These are phyloP conservation scores for Verticillium isaacii DNA, from an alignment of 2,329 filamentous ascomycete genomes.

Conservation along the genomic window DNA sequence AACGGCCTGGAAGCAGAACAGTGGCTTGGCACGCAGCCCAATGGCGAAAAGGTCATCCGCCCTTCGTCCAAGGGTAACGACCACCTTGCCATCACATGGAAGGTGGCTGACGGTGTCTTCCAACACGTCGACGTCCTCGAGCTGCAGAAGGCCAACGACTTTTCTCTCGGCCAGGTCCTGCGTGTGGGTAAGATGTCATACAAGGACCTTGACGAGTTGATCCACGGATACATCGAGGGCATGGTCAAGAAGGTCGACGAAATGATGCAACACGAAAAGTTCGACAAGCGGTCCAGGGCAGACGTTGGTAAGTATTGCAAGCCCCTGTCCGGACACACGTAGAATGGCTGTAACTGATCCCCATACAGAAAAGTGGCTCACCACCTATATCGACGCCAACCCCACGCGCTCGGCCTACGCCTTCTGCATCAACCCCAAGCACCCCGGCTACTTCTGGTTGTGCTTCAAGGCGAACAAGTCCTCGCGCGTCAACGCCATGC, in stretches of 20 bases:
- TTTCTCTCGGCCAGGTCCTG: constrained; percentile 81
- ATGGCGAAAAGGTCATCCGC: constrained; percentile 89
- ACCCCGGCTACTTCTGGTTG: constrained; percentile 90
- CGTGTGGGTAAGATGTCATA: constrained; percentile 90
- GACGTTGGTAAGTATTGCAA: constrained; percentile 64
- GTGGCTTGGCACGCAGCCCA: constrained; percentile 78
- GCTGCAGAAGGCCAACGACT: constrained; percentile 94
- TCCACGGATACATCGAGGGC: constrained; percentile 93
- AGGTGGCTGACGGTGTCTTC: constrained; percentile 92
- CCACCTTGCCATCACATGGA: constrained; percentile 96
- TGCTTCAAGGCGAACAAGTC: constrained; percentile 89
- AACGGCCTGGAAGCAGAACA: constrained; percentile 91
- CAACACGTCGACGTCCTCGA: constrained; percentile 97
- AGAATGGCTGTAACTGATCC: background rate
- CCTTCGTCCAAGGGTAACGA: constrained; percentile 94
- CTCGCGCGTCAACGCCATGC: constrained; percentile 71
- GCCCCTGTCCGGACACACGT: background rate
- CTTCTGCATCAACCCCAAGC: constrained; percentile 89
- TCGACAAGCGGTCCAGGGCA: constrained; percentile 62
- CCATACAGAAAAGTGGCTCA: constrained; percentile 80
- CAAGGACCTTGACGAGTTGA: constrained; percentile 93
- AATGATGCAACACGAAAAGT: constrained; percentile 92
- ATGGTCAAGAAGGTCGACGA: constrained; percentile 98
- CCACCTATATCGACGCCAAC: constrained; percentile 93
- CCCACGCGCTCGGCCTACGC: constrained; percentile 89